Conservation (phyloP, 495 filamentous ascomycete genomes). For the Letharia columbiana region DNA sequence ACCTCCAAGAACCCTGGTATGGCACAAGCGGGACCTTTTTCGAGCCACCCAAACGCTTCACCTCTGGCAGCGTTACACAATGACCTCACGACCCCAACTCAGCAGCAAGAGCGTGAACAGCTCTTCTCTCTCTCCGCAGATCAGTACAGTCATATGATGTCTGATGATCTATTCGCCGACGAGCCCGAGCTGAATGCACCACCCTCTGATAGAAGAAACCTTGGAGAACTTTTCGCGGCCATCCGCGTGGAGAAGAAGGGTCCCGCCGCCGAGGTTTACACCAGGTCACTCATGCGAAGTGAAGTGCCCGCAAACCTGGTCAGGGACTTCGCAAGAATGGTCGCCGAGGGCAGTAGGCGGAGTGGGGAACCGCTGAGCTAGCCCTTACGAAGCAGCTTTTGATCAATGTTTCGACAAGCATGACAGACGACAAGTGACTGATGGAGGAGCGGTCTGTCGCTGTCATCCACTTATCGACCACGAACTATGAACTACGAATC, state of each 20-base stretch:
- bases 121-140: constrained; percentile 75
- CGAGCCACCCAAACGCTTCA: constrained; percentile 43
- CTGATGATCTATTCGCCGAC: constrained; percentile 38
- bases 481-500: constrained; percentile 14
- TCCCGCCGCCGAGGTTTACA: constrained; percentile 79
- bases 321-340: constrained; percentile 83
- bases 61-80: constrained; percentile 68
- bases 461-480: not conserved
- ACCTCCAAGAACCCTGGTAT: constrained; percentile 26
- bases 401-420: not conserved
- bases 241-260: constrained; percentile 62
- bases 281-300: constrained; percentile 87
- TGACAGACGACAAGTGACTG: not conserved
- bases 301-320: constrained; percentile 87
- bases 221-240: constrained; percentile 74
- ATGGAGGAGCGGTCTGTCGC: not conserved
- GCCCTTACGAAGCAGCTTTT: not conserved
- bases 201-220: constrained; percentile 52
- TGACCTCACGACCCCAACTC: constrained; percentile 63
- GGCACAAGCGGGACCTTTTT: constrained; percentile 30
- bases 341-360: constrained; percentile 40
- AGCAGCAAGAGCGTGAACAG: constrained; percentile 83
- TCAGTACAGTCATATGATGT: constrained; percentile 82
- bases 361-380: constrained; percentile 20
- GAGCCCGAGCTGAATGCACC: constrained; percentile 37